Evolutionary conservation across 2,329 filamentous ascomycete species (phyloP), one percentile per base, ranked within the genome.

Genomic region (Parasarocladium wereldwijsianum): DNA sequence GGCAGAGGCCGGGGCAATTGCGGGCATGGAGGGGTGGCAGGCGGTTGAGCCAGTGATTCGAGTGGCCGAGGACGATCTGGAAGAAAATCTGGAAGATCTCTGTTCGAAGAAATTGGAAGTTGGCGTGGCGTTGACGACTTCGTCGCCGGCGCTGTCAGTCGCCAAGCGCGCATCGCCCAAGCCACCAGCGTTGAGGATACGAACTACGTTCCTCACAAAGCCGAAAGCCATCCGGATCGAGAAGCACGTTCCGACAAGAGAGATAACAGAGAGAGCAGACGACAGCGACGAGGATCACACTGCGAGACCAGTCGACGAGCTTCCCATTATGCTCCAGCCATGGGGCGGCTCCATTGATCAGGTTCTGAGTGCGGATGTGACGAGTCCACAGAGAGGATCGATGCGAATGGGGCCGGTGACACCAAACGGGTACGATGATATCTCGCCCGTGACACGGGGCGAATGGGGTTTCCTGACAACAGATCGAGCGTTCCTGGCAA

Each of bases 401-500:
- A 26, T 34, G 32, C 44, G 34, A 27, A 38, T 60, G 13, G 67
- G 64, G 0, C 63, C 69, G 1, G 46, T 54, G 49, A 75, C 70
- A 33, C 70, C 69, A 2, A 70, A 73, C 37, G 61, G 54, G 6
- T 70, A 66, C 37, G 69, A 71, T 13, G 71, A 76, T 41, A 68
- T 76, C 32, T 73, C 68, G 29, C 71, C 71, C 5, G 62, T 67
- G 15, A 76, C 71, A 7, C 57, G 65, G 23, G 66, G 66, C 5
- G 71, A 76, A 47, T 76, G 71, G 71, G 66, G 68, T 0, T 69
- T 70, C 41, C 46, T 76, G 39, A 68, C 72, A 52, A 54, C 58
- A 23, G 62, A 63, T 3, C 55, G 58, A 17, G 53, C 50, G 16
- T 58, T 59, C 37, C 53, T 50, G 25, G 55, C 50, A 11, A 57